Conservation (phyloP, 2,329 filamentous ascomycete genomes). For the Neocatenulostroma microsporum region DNA sequence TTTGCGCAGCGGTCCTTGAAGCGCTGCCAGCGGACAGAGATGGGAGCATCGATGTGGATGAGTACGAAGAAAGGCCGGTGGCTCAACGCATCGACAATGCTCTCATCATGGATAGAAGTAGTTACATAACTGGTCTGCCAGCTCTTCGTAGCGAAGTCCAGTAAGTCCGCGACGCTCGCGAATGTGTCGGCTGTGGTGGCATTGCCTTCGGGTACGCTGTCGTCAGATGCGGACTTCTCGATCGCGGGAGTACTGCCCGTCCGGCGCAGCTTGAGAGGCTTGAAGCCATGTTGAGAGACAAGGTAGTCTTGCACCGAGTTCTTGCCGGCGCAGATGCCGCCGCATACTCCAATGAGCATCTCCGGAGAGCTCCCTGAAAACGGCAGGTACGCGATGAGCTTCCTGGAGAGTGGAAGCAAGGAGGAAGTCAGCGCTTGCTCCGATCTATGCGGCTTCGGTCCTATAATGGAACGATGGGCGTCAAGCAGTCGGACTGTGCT, state of each 20-base stretch:
- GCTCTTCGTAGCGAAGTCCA: slow-evolving; percentile 76
- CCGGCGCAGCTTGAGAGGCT: slow-evolving; percentile 55
- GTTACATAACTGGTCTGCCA: slow-evolving; percentile 84
- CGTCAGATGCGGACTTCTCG: slow-evolving; percentile 36
- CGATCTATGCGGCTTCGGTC: no score
- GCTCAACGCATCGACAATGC: slow-evolving; percentile 64
- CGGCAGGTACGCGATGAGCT: no score
- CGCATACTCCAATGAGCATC: slow-evolving; percentile 76
- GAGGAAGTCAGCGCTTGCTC: no score
- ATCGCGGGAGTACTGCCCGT: slow-evolving; percentile 32
- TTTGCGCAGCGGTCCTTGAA: slow-evolving; percentile 53
- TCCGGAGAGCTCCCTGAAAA: no score
- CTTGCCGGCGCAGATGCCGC: slow-evolving; percentile 89
- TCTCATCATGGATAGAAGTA: slow-evolving; percentile 69
- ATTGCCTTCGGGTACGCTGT: slow-evolving; percentile 27
- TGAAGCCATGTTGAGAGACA: slow-evolving; percentile 74
- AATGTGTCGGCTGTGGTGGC: slow-evolving; percentile 38
- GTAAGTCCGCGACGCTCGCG: slow-evolving; percentile 55
- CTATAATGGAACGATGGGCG: no score
- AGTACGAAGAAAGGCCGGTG: slow-evolving; percentile 88
- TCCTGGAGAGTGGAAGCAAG: neutral
- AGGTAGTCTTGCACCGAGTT: slow-evolving; percentile 83
- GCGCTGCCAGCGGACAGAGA: slow-evolving; percentile 74
- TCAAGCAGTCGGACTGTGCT: no score
- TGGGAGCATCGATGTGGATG: slow-evolving; percentile 82